Percentiles rank a stretch among this genome's conserved stretches.
These are phyloP conservation scores for Ogataea dorogensis DNA, from an alignment of 805 yeast genomes.

Conservation along the genomic window DNA sequence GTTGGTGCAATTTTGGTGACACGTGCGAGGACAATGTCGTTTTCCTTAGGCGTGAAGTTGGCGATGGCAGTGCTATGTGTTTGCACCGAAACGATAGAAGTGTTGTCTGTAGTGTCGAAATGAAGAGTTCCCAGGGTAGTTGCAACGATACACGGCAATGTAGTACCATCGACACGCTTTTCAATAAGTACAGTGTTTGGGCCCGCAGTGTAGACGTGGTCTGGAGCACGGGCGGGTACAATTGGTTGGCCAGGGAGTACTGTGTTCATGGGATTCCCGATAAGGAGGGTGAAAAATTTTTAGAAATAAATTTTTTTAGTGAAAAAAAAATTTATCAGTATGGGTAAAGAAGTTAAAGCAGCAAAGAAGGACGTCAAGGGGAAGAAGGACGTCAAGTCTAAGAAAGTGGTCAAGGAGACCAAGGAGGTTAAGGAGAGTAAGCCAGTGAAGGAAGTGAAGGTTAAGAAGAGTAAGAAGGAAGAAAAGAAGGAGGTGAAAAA, in stretches of 20 bases:
- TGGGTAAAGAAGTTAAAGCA: slow-evolving; percentile 20
- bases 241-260: slow-evolving; percentile 84
- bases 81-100: slow-evolving; percentile 8
- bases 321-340: slow-evolving; percentile 12
- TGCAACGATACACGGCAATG: slow-evolving; percentile 45
- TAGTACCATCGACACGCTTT: slow-evolving; percentile 39
- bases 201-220: slow-evolving; percentile 55
- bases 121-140: slow-evolving; percentile 62
- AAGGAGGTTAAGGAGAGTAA: slow-evolving; percentile 18
- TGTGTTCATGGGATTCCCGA: slow-evolving; percentile 37
- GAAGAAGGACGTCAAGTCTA: slow-evolving; percentile 13
- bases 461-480: slow-evolving; percentile 17
- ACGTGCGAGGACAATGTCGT: slow-evolving; percentile 76
- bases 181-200: slow-evolving; percentile 57
- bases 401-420: slow-evolving; percentile 18
- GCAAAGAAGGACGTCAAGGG: slow-evolving; percentile 21
- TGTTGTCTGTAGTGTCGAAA: slow-evolving; percentile 30
- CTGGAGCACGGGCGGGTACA: slow-evolving; percentile 48
- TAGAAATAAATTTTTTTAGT: slow-evolving; percentile 11
- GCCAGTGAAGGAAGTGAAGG: slow-evolving; percentile 20
- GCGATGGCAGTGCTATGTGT: slow-evolving; percentile 22
- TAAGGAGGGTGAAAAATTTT: slow-evolving; percentile 14
- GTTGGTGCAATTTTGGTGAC: slow-evolving; percentile 63
- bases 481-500: slow-evolving; percentile 20
- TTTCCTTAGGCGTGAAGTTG: slow-evolving; percentile 71